Evolutionary conservation across 2,329 filamentous ascomycete species (phyloP).

Genomic region (Amauroascus verrucosus): DNA sequence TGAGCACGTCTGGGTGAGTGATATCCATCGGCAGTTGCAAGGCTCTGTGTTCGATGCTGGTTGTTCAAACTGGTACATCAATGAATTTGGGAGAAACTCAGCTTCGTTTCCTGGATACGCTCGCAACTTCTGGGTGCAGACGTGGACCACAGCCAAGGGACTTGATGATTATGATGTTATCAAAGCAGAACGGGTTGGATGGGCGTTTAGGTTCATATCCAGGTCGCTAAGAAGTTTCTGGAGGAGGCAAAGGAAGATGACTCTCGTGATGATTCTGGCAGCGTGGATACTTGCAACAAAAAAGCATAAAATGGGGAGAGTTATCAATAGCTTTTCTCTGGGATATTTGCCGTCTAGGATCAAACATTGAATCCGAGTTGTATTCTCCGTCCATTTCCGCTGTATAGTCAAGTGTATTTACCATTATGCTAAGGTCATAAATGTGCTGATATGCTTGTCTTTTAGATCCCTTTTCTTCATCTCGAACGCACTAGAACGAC

Average conservation of each 20-base stretch:
- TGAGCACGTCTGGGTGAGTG: conserved; percentile 26
- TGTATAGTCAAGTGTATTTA: not conserved
- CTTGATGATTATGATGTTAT: conserved; percentile 3
- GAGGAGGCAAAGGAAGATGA: not conserved
- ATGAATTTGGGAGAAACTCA: conserved; percentile 29
- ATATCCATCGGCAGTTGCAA: conserved; percentile 25
- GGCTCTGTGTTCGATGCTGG: conserved; percentile 29
- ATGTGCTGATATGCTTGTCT: not conserved
- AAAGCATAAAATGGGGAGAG: not conserved
- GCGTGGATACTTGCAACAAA: not conserved
- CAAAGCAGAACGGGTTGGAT: not conserved
- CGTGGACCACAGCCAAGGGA: not conserved
- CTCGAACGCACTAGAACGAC: conserved; percentile 23
- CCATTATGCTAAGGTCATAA: not conserved
- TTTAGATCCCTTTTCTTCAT: not conserved
- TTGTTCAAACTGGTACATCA: conserved; percentile 38
- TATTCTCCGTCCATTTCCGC: not conserved
- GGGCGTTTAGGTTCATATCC: not conserved
- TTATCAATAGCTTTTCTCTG: not conserved
- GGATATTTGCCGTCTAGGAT: not conserved
- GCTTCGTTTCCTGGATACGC: conserved; percentile 30
- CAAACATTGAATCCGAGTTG: not conserved
- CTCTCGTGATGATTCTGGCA: not conserved
- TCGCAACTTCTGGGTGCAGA: conserved; percentile 3
- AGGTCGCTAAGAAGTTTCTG: not conserved